Conservation (phyloP, 805 yeast species). For the Candida corydali region DNA sequence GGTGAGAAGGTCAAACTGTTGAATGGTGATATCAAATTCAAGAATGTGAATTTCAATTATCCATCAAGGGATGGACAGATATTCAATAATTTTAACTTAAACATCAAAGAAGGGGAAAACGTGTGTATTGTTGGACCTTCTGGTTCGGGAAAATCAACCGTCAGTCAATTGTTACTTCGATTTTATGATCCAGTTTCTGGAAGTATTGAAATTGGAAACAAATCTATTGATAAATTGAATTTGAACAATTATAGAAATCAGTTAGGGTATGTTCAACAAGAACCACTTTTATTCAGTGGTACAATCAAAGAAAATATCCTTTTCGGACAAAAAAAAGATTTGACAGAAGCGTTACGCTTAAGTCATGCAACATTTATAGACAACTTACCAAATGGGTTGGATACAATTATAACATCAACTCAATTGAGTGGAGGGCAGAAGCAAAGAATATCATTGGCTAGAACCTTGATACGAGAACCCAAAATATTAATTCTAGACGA, state of each 20-base stretch:
- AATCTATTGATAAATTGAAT: conserved; percentile 59
- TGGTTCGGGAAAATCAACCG: conserved; percentile 93
- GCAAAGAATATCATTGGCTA: conserved; percentile 87
- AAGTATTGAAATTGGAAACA: conserved; percentile 57
- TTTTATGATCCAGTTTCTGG: conserved; percentile 80
- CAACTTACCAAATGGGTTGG: conserved; percentile 76
- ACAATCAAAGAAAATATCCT: conserved; percentile 77
- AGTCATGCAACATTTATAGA: conserved; percentile 77
- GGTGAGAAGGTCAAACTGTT: conserved; percentile 49
- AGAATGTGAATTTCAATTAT: conserved; percentile 65
- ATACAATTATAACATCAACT: conserved; percentile 64
- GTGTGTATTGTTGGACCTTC: conserved; percentile 96
- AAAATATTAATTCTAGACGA: conserved; percentile 83
- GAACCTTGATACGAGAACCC: conserved; percentile 79
- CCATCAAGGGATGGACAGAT: conserved; percentile 79
- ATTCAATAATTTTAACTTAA: conserved; percentile 56
- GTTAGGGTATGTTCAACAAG: conserved; percentile 91
- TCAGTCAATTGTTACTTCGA: conserved; percentile 72
- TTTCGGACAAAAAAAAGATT: conserved; percentile 65
- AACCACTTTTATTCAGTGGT: conserved; percentile 85
- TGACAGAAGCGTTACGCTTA: conserved; percentile 54
- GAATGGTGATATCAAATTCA: conserved; percentile 56
- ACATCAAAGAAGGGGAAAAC: conserved; percentile 75
- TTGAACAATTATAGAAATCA: conserved; percentile 68
- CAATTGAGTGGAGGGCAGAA: conserved; percentile 94